A percentile compares a stretch with the other conserved stretches of the same genome.
phyloP scores from a whole-genome alignment of 257 asterid genomes.

The Solanum chmielewskii region DNA sequence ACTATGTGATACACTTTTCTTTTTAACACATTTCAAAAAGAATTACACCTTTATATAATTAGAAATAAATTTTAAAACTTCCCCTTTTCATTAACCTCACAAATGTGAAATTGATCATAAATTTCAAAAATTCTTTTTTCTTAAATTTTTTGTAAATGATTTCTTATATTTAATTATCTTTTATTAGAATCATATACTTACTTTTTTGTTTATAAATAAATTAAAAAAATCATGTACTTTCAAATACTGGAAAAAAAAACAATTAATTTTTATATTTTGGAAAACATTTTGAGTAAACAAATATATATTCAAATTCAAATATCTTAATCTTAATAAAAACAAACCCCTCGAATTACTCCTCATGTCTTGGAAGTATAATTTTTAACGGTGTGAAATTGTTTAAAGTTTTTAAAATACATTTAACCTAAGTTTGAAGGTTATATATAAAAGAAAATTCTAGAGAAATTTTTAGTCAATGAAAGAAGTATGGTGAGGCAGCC shows the following conservation, averaged over 20 bases:
- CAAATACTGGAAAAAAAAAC: no score
- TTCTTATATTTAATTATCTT: no score
- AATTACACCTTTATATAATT: no score
- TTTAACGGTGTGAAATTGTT: background rate
- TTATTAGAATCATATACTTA: background rate
- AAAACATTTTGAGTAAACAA: no score
- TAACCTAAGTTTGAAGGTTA: background rate
- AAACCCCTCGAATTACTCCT: background rate
- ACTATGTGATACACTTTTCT: background rate
- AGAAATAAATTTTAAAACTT: no score
- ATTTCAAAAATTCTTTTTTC: no score
- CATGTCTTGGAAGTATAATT: background rate
- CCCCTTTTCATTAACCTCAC: background rate
- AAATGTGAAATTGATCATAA: no score
- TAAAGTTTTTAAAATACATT: background rate
- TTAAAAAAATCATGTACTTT: no score
- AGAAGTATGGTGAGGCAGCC: background rate
- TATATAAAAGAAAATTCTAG: background rate
- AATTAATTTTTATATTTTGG: no score
- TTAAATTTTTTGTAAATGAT: no score
- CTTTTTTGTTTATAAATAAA: no score
- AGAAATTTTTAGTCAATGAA: background rate
- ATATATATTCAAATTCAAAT: background rate
- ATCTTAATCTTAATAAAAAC: background rate
- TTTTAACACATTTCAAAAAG: background rate